Evolutionary conservation across 1,284 basidiomycete genomes (phyloP).

Genomic region (Coniferiporia sulphurascens): DNA sequence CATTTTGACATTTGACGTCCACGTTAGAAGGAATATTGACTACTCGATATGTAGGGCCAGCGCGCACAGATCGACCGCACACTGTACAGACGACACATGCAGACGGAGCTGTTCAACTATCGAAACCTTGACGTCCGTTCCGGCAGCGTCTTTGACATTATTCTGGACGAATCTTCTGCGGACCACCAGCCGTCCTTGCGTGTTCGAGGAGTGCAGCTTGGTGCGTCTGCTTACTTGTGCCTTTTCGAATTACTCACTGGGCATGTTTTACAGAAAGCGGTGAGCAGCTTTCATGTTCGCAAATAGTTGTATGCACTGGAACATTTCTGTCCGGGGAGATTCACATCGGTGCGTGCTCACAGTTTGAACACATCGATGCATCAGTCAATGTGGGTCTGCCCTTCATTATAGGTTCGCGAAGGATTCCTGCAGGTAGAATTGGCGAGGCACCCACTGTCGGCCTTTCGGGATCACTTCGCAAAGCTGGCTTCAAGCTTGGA

Average conservation of each 20-base stretch:
- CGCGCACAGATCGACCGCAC: conserved; percentile 84
- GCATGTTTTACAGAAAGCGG: conserved; percentile 51
- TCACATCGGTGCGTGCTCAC: conserved; percentile 62
- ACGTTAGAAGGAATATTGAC: too few species aligned
- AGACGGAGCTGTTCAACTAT: conserved; percentile 58
- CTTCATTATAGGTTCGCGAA: conserved; percentile 52
- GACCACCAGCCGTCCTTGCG: conserved; percentile 19
- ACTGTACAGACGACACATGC: conserved; percentile 80
- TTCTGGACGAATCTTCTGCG: conserved; percentile 48
- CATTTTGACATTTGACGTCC: neutral
- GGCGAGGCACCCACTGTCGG: conserved; percentile 70
- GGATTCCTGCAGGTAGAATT: conserved; percentile 80
- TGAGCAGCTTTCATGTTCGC: conserved; percentile 71
- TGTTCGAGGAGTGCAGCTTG: conserved; percentile 66
- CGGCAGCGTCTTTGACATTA: conserved; percentile 76
- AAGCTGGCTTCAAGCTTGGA: conserved; percentile 76
- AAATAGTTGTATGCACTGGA: conserved; percentile 85
- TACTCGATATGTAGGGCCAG: conserved; percentile 54
- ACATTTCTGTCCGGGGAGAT: conserved; percentile 89
- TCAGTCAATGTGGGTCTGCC: neutral
- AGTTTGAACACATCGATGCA: neutral
- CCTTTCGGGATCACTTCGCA: conserved; percentile 68
- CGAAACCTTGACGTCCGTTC: conserved; percentile 61
- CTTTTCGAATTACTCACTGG: neutral
- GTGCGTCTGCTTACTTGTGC: conserved; percentile 33